These are phyloP conservation scores for Cucumis sativus DNA, from an alignment of 306 rosid genomes.

Conservation along the genomic window DNA sequence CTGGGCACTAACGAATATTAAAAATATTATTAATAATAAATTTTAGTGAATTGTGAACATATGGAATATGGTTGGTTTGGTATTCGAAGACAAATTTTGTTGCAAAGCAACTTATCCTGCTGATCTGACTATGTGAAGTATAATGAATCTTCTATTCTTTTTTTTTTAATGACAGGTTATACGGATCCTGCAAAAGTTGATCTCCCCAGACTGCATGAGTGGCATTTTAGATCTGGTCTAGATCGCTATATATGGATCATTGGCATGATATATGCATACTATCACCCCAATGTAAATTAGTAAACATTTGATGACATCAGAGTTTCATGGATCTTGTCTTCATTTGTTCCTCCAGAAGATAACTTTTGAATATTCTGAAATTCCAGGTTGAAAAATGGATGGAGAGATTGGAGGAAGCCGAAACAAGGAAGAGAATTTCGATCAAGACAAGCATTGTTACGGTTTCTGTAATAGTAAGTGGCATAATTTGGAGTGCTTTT, in stretches of 20 bases:
- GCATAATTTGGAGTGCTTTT: conserved; percentile 8
- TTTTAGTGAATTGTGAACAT: not conserved
- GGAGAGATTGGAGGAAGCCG: conserved; percentile 95
- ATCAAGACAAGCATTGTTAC: conserved; percentile 73
- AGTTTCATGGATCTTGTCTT: conserved; percentile 10
- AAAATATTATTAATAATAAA: no score
- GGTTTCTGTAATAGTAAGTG: conserved; percentile 59
- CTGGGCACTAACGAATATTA: no score
- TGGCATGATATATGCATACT: conserved; percentile 96
- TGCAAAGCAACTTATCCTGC: not conserved
- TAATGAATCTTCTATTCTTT: conserved; percentile 6
- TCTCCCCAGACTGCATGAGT: conserved; percentile 76
- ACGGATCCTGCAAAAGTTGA: conserved; percentile 96
- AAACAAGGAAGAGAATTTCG: conserved; percentile 60
- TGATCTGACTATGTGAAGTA: conserved; percentile 1
- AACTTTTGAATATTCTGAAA: conserved; percentile 2
- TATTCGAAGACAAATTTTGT: not conserved
- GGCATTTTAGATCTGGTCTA: conserved; percentile 99
- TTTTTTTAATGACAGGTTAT: conserved; percentile 44
- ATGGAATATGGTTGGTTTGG: not conserved
- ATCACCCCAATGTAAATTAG: conserved; percentile 75
- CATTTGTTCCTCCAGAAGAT: conserved; percentile 9
- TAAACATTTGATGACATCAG: conserved; percentile 14
- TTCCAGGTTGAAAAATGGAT: conserved; percentile 93
- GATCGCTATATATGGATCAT: conserved; percentile 98